A percentile compares a stretch with the other conserved stretches of the same genome.
Conservation (phyloP, 225 moss, liverwort and hornwort species). For the Polytrichum formosum region DNA sequence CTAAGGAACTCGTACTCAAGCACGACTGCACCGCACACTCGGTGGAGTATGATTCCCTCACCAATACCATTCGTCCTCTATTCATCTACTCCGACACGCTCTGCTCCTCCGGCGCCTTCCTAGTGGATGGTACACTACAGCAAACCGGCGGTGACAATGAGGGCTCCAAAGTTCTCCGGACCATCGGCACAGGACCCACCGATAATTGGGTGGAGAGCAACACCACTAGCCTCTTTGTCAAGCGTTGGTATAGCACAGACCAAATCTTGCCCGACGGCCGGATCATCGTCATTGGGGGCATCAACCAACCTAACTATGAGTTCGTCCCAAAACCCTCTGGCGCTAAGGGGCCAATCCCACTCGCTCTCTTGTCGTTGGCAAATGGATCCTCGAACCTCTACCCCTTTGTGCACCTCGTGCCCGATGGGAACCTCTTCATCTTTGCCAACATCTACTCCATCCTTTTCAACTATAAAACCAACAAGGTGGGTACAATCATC, state of each 20-base stretch:
- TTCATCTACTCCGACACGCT: conserved; percentile 29
- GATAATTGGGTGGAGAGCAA: conserved; percentile 37
- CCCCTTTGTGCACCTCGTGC: conserved; percentile 40
- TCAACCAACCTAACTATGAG: conserved; percentile 23
- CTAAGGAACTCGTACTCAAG: conserved; percentile 13
- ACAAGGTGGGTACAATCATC: background rate
- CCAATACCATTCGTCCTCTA: conserved; percentile 17
- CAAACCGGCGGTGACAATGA: conserved; percentile 46
- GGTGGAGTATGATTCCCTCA: conserved; percentile 11
- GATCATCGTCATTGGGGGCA: conserved; percentile 37
- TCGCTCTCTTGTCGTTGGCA: conserved; percentile 14
- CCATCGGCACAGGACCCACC: background rate
- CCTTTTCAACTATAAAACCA: conserved; percentile 24
- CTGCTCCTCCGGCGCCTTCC: conserved; percentile 39
- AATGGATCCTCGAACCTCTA: conserved; percentile 36
- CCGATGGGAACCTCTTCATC: conserved; percentile 9
- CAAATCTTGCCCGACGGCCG: conserved; percentile 31
- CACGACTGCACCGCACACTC: conserved; percentile 53
- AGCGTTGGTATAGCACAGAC: conserved; percentile 37
- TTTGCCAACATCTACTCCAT: conserved; percentile 28
- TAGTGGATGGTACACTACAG: conserved; percentile 22
- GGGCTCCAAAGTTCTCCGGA: conserved; percentile 23
- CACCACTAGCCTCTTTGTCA: conserved; percentile 1
- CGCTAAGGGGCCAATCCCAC: conserved; percentile 6
- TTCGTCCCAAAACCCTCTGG: conserved; percentile 24